A percentile compares a stretch with the other conserved stretches of the same genome.
Evolutionary conservation across 495 filamentous ascomycete genomes (phyloP).

Genomic region (Tuber magnatum): DNA sequence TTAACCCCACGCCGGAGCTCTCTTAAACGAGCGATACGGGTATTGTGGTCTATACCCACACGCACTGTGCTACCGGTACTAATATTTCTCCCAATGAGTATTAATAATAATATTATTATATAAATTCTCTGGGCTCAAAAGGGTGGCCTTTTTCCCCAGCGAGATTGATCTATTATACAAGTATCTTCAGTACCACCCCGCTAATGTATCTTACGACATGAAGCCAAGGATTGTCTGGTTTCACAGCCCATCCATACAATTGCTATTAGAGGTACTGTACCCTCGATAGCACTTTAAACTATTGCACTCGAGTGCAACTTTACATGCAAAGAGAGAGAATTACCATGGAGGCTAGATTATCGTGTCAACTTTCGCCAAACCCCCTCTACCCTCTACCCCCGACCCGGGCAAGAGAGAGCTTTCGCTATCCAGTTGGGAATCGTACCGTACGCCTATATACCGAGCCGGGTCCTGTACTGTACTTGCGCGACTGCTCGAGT

Average conservation of each 20-base stretch:
- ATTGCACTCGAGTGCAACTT: not conserved
- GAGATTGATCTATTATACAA: not conserved
- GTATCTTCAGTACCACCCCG: not conserved
- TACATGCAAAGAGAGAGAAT: not conserved
- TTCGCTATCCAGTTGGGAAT: not conserved
- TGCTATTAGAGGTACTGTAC: not conserved
- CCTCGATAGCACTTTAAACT: not conserved
- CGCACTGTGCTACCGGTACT: not conserved
- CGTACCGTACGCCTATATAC: not conserved
- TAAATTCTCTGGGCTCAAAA: not conserved
- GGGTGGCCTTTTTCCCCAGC: not conserved
- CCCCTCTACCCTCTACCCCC: not conserved
- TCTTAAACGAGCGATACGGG: not conserved
- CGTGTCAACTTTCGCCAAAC: not conserved
- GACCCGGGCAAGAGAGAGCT: not conserved
- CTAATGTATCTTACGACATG: not conserved
- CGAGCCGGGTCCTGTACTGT: not conserved
- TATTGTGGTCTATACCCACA: not conserved
- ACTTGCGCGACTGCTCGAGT: not conserved
- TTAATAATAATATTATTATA: not conserved
- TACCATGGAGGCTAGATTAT: not conserved
- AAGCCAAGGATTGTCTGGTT: not conserved
- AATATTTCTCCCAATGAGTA: not conserved
- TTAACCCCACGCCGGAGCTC: not conserved
- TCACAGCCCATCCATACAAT: not conserved